Percentiles rank a stretch among this genome's conserved stretches.
These are phyloP conservation scores for Colletotrichum sp. DNA, from an alignment of 2,329 filamentous ascomycete species.

Conservation along the genomic window DNA sequence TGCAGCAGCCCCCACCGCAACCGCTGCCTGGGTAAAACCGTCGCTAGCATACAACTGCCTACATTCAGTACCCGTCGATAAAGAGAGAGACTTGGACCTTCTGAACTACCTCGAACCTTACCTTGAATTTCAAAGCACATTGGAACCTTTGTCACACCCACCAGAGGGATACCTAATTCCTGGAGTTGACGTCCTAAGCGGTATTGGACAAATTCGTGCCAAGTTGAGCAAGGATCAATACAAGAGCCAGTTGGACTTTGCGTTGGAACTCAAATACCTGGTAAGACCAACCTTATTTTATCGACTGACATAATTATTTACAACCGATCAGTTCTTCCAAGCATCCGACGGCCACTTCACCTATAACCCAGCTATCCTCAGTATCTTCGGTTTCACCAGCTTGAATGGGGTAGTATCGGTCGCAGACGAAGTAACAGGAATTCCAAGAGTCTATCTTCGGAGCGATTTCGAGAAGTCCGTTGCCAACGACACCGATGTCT, in stretches of 20 bases:
- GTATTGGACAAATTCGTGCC: constrained; percentile 18
- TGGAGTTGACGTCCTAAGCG: constrained; percentile 21
- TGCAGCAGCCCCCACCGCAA: not conserved
- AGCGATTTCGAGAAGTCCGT: not conserved
- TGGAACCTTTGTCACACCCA: constrained; percentile 20
- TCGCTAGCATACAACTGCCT: constrained; percentile 17
- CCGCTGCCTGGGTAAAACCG: not conserved
- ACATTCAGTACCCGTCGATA: constrained; percentile 13
- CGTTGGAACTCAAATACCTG: constrained; percentile 14
- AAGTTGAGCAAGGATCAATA: constrained; percentile 20
- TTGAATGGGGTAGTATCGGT: constrained; percentile 18
- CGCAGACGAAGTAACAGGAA: constrained; percentile 7
- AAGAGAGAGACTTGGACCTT: constrained; percentile 9
- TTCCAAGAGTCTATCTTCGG: constrained; percentile 12
- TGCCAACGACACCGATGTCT: not conserved
- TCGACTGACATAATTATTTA: not conserved
- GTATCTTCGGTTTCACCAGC: constrained; percentile 7
- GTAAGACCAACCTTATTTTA: not conserved
- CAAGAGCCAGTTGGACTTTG: constrained; percentile 19
- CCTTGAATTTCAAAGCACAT: constrained; percentile 21
- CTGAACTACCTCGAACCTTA: constrained; percentile 24
- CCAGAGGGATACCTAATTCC: constrained; percentile 23
- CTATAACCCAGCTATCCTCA: constrained; percentile 21
- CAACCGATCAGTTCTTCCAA: not conserved
- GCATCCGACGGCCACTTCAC: constrained; percentile 22